Evolutionary conservation across 352 stramenopile species (phyloP).

Genomic region (Pythium biforme): DNA sequence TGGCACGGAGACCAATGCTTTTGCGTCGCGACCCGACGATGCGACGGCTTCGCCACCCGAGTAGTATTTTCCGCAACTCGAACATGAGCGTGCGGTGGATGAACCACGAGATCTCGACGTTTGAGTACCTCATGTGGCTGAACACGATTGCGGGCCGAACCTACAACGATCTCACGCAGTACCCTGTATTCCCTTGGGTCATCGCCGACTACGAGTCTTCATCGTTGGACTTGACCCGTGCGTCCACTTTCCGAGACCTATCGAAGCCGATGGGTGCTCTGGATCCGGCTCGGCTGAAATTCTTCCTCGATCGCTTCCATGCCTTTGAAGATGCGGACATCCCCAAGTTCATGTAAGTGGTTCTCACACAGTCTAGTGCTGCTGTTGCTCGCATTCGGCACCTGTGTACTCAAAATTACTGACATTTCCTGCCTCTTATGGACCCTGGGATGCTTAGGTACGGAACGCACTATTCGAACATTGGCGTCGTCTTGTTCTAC

Average conservation of each 20-base stretch:
- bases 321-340: conserved; percentile 87
- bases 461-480: conserved; percentile 88
- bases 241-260: conserved; percentile 93
- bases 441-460: conserved; percentile 47
- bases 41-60: conserved; percentile 71
- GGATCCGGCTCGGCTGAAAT: conserved; percentile 89
- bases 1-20: conserved; percentile 52
- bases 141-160: conserved; percentile 89
- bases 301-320: conserved; percentile 94
- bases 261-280: conserved; percentile 97
- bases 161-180: conserved; percentile 94
- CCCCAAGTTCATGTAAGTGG: conserved; percentile 86
- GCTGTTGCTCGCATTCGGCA: too few relatives aligned
- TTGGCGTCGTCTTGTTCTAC: conserved; percentile 98
- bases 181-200: conserved; percentile 95
- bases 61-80: conserved; percentile 79
- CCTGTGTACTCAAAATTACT: too few relatives aligned
- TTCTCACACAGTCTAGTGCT: too few relatives aligned
- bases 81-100: conserved; percentile 69
- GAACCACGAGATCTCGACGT: conserved; percentile 94
- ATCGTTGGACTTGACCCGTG: conserved; percentile 59
- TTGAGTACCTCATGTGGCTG: conserved; percentile 93
- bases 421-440: not conserved
- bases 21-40: conserved; percentile 73
- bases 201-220: conserved; percentile 85